Base-by-base conservation (phyloP, 371 early-diverging fungal species). In the Apophysomyces elegans region DNA sequence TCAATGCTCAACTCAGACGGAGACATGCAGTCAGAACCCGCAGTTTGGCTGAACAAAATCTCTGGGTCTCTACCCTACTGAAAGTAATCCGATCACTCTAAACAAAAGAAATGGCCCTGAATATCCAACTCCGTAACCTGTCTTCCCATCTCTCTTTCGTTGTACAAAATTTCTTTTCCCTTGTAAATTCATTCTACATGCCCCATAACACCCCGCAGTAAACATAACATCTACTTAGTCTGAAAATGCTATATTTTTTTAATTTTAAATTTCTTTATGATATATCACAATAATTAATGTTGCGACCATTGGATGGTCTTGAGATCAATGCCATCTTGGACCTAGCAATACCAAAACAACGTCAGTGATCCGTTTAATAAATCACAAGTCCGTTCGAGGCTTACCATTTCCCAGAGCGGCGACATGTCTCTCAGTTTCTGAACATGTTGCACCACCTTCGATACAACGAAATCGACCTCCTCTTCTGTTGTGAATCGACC, bases 371-470 rank as follows among this genome's bases (percentile, higher is more conserved):
- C 32, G 2, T 69, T 56, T 60, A 45, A 63, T 45, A 14, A 14
- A 66, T 37, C 38, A 14, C 39, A 41, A 32, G 64, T 12, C 54
- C 12, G 8, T 8, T 37, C 16, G 4, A 58, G 12, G 36, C 70
- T 69, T 70, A 83, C 90, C 98, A 99, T 99, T 82, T 99, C 99
- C 96, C 98, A 99, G 41, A 99, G 87, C 11, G 99, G 99, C 46
- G 94, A 94, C 95, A 99, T 95, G 65, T 99, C 99, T 66, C 99
- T 83, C 71, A 99, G 77, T 69, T 88, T 88, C 57, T 90, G 90
- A 12, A 99, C 99, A 64, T 96, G 96, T n/a, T 87, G 82, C 35
- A 87, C 86, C 21, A 99, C 97, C 63, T 88, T 84, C 26, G 93
- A 85, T 26, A 95, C 85, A 5, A 96, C 96, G 78, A 90, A 93